Evolutionary conservation across 1,284 basidiomycete genomes (phyloP).

Genomic region (Mycena citricolor): DNA sequence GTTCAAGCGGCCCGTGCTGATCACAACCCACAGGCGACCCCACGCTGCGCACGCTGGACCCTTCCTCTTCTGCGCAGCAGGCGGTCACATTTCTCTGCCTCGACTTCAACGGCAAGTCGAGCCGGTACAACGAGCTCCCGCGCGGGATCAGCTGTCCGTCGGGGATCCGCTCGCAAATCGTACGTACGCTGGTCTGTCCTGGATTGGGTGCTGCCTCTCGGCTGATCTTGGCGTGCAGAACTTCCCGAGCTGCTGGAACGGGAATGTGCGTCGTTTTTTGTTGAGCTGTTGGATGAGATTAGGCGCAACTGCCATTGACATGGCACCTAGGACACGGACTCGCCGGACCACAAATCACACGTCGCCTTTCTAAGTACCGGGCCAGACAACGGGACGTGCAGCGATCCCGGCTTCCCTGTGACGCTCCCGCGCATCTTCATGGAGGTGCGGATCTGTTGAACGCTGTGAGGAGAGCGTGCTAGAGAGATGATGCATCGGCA

Average conservation of each 20-base stretch:
- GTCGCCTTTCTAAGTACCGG: conserved; percentile 45
- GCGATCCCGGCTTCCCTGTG: conserved; percentile 41
- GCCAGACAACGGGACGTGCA: conserved; percentile 45
- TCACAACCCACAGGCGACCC: conserved; percentile 29
- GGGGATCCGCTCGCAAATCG: conserved; percentile 44
- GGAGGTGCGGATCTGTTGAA: conserved; percentile 41
- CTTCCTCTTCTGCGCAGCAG: conserved; percentile 36
- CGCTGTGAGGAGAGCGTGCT: neutral
- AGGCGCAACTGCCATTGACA: conserved; percentile 23
- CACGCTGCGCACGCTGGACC: conserved; percentile 34
- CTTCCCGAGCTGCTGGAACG: conserved; percentile 47
- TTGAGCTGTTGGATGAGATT: neutral
- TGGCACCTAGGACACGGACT: conserved; percentile 38
- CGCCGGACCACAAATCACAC: conserved; percentile 43
- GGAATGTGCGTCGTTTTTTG: conserved; percentile 19
- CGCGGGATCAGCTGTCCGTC: conserved; percentile 34
- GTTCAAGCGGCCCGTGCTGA: neutral
- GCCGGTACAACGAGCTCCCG: conserved; percentile 27
- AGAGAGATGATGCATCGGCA: too few relatives aligned
- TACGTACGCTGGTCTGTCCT: conserved; percentile 18
- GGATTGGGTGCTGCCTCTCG: neutral
- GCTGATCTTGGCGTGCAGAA: conserved; percentile 21
- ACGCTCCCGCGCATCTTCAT: conserved; percentile 45
- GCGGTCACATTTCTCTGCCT: conserved; percentile 44
- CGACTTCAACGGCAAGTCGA: conserved; percentile 34